Base-by-base conservation (phyloP, 805 yeast species). In the Barnettozyma sp. region DNA sequence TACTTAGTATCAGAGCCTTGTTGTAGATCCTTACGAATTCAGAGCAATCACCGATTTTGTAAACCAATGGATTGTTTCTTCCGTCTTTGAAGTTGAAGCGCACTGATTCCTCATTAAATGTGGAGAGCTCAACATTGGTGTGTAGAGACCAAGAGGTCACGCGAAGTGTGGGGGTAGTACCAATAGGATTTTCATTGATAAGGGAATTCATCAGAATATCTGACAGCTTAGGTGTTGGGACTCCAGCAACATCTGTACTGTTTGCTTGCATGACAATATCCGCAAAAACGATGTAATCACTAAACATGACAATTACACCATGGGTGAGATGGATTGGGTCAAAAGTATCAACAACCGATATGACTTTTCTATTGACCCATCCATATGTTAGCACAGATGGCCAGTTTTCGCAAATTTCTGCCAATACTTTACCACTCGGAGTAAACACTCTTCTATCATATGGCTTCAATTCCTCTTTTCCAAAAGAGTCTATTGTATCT, bases 181-280 rank as follows among this genome's bases (percentile, higher is more conserved):
- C 71, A 59, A 90, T 66, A 0, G 95, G 92, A 17, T 78, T 79
- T 49, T 85, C 94, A 54, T 90, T 90, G 21, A 83, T 75, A 52
- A 90, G 65, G 0, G 96, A 85, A 50, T 88, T 94, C 94, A 88
- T 85, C 40, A 90, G 61, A 31, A 85, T 68, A 55, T 87, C 95
- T 1, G 95, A 70, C 11, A 82, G 65, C 3, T 80, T 68, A 3
- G 92, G 82, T 30, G 54, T 46, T 7, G 35, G 13, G 5, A 41
- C 36, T 6, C 32, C 30, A 2, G 36, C 29, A 27, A 52, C 55
- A n/a, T n/a, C n/a, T n/a, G n/a, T n/a, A 33, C 39, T 44, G 2
- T 27, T 39, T 4, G 38, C 41, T 34, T 54, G 47, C 26, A 55
- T 57, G 13, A 22, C 7, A 23, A 35, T 55, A 28, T 82, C 66